Conservation (phyloP, 805 yeast species). For the Barnettozyma pratensis region DNA sequence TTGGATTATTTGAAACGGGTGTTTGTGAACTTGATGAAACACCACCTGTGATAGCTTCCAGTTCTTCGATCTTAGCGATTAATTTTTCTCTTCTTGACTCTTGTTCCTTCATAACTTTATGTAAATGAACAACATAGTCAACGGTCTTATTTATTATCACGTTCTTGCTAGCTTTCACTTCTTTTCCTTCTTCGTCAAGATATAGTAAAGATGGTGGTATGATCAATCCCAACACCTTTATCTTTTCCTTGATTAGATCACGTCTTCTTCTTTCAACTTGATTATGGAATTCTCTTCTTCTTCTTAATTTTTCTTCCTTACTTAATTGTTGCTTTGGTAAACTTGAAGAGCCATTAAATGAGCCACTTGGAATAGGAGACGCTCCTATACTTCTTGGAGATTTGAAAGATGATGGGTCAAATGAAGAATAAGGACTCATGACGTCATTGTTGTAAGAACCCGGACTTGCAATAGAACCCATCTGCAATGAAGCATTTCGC, state of each 20-base stretch:
- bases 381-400: slow-evolving; percentile 28
- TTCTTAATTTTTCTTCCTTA: slow-evolving; percentile 65
- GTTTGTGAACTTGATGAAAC: slow-evolving; percentile 4
- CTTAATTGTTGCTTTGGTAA: slow-evolving; percentile 31
- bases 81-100: slow-evolving; percentile 41
- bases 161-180: slow-evolving; percentile 78
- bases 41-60: slow-evolving; percentile 24
- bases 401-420: slow-evolving; percentile 22
- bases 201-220: slow-evolving; percentile 72
- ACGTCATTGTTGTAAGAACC: slow-evolving; percentile 20
- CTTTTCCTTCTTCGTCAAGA: slow-evolving; percentile 42
- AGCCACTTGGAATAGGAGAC: slow-evolving; percentile 22
- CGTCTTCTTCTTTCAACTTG: slow-evolving; percentile 92
- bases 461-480: slow-evolving; percentile 4
- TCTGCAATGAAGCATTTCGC: slow-evolving; percentile 1
- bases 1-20: not conserved
- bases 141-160: slow-evolving; percentile 73
- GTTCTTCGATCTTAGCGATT: slow-evolving; percentile 31
- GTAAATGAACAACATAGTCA: slow-evolving; percentile 67
- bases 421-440: slow-evolving; percentile 25
- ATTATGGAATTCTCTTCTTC: slow-evolving; percentile 86
- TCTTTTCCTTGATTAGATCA: slow-evolving; percentile 84
- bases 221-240: slow-evolving; percentile 73
- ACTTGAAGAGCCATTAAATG: slow-evolving; percentile 27
- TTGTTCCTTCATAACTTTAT: slow-evolving; percentile 55